Evolutionary conservation across 768 basidiomycete species (phyloP).

Genomic region (Trametopsis cervina): DNA sequence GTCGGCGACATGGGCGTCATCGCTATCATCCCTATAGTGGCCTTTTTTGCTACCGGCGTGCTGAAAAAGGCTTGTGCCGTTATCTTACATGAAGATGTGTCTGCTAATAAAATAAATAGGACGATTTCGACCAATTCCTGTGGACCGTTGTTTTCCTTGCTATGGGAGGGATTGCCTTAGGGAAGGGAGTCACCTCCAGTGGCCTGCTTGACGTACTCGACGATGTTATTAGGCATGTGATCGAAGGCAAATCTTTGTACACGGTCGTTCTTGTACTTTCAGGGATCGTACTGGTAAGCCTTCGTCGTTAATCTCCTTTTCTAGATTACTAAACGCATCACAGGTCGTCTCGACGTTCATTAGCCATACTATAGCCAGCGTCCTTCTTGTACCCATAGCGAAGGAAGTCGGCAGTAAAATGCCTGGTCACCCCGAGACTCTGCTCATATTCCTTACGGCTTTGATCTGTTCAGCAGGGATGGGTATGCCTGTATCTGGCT

Average conservation of each 20-base stretch:
- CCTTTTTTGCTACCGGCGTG: slow-evolving; percentile 91
- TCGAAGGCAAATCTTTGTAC: slow-evolving; percentile 59
- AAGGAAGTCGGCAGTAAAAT: slow-evolving; percentile 81
- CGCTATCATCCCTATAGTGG: slow-evolving; percentile 85
- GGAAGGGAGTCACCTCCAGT: slow-evolving; percentile 86
- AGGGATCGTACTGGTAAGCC: slow-evolving; percentile 23
- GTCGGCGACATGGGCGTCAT: slow-evolving; percentile 98
- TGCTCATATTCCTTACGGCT: slow-evolving; percentile 90
- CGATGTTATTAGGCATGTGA: slow-evolving; percentile 44
- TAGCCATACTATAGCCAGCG: slow-evolving; percentile 94
- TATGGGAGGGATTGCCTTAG: slow-evolving; percentile 97
- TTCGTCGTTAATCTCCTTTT: background rate
- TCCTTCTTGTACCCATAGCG: slow-evolving; percentile 95
- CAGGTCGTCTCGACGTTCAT: slow-evolving; percentile 91
- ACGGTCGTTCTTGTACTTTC: slow-evolving; percentile 60
- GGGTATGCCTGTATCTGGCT: slow-evolving; percentile 99
- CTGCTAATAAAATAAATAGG: slow-evolving; percentile 37
- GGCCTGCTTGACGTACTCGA: slow-evolving; percentile 83
- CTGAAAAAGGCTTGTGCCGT: slow-evolving; percentile 71
- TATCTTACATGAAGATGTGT: background rate
- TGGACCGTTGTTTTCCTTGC: slow-evolving; percentile 96
- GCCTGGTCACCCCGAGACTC: slow-evolving; percentile 57
- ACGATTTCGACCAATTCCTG: slow-evolving; percentile 90
- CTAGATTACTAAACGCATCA: background rate
- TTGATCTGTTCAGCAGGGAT: slow-evolving; percentile 93